Conservation (phyloP, 306 rosid genomes). For the Cucumis melo region DNA sequence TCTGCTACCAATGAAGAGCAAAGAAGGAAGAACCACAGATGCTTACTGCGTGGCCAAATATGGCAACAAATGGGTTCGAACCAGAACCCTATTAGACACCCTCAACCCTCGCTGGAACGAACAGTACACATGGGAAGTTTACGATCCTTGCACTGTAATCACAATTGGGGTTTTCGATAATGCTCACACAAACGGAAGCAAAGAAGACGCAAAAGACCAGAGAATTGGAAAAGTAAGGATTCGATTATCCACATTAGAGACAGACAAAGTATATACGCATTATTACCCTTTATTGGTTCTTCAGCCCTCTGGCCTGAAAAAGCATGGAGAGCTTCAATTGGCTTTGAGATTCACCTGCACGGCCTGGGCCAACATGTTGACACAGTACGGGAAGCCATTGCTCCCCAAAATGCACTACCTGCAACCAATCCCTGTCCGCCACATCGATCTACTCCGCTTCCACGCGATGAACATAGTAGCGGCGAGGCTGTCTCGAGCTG, state of each 20-base stretch:
- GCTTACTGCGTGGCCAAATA: slow-evolving; percentile 94
- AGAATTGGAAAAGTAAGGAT: slow-evolving; percentile 87
- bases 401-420: slow-evolving; percentile 93
- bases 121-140: slow-evolving; percentile 93
- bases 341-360: slow-evolving; percentile 84
- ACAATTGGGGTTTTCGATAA: slow-evolving; percentile 81
- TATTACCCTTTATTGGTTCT: slow-evolving; percentile 78
- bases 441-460: slow-evolving; percentile 67
- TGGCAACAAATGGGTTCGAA: slow-evolving; percentile 91
- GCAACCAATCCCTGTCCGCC: slow-evolving; percentile 56
- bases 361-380: slow-evolving; percentile 73
- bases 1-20: slow-evolving; percentile 70
- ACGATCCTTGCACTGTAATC: slow-evolving; percentile 80
- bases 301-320: slow-evolving; percentile 49
- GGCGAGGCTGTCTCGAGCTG: slow-evolving; percentile 45
- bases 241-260: slow-evolving; percentile 76
- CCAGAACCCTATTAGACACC: slow-evolving; percentile 68
- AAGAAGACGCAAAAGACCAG: slow-evolving; percentile 45
- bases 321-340: slow-evolving; percentile 86
- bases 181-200: slow-evolving; percentile 48
- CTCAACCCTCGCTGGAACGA: slow-evolving; percentile 83
- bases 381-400: slow-evolving; percentile 66
- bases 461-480: slow-evolving; percentile 90
- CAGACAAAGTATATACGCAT: slow-evolving; percentile 65
- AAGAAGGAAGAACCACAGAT: slow-evolving; percentile 56